Evolutionary conservation across 306 rosid genomes (phyloP), one percentile per base, ranked within the genome.

Genomic region (Cajanus cajan): DNA sequence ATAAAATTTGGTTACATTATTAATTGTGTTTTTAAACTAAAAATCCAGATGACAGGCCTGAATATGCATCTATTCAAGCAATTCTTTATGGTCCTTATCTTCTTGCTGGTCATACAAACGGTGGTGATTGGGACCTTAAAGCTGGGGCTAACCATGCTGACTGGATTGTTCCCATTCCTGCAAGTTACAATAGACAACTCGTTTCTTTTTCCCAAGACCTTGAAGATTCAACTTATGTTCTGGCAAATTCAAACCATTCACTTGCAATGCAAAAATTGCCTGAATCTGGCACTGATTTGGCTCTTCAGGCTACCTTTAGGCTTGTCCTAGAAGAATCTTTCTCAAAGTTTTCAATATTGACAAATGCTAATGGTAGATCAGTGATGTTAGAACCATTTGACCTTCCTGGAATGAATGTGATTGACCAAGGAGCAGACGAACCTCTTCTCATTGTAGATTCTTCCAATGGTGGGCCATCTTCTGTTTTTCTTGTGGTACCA

Each of bases 21-120:
- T 83, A 76, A 82, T 28, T 18, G n/a, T 82, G 65, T 84, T 47
- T 48, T 78, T 59, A 44, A 67, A 58, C 55, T 10, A 65, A 85
- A 84, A 85, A 84, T 82, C 72, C 96, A 96, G 99, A 96, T 82
- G 97, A 94, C 61, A 86, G 97, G 68, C 71, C 89, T 19, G 83
- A 86, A 78, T 88, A 63, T 76, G 86, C 90, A 70, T 85, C 93
- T 24, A n/a, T 90, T 65, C 87, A 89, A 61, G 97, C 97, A 36
- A 90, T 90, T 82, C 93, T 92, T 2, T 92, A 85, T 51, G 98
- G 98, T 31, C 97, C 96, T 0, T 88, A 86, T 84, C 93, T 94
- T 63, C 97, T 92, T 7, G 92, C 86, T 0, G 97, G 89, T 61
- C 89, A 91, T 73, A 89, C 91, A 15, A 70, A 39, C 10, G 78